A percentile compares a stretch with the other conserved stretches of the same genome.
These are phyloP conservation scores for Penicillium goetzii DNA, from an alignment of 495 filamentous ascomycete species.

Conservation along the genomic window DNA sequence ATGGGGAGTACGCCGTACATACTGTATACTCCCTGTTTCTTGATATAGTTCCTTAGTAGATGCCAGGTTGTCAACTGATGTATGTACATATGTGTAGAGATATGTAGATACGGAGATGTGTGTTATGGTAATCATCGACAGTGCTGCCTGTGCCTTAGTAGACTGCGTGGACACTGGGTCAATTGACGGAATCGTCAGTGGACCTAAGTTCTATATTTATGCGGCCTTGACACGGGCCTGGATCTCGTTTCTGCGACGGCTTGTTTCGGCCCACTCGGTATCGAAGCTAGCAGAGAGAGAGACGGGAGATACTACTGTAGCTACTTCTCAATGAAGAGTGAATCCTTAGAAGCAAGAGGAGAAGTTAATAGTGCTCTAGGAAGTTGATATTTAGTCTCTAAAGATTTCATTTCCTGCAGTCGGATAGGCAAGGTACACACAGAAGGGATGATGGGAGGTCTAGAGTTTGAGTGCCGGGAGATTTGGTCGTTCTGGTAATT, in stretches of 20 bases:
- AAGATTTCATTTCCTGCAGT: background rate
- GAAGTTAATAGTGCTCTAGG: background rate
- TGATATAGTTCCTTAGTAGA: background rate
- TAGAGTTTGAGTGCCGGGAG: conserved; percentile 13
- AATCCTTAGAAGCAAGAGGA: too few relatives aligned
- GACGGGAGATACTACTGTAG: too few relatives aligned
- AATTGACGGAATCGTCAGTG: conserved; percentile 7
- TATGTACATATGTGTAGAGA: too few relatives aligned
- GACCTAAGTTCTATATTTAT: conserved; percentile 24
- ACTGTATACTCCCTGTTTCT: background rate
- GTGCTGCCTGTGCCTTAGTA: background rate
- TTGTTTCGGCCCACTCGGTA: conserved; percentile 26
- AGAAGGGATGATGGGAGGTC: conserved; percentile 3
- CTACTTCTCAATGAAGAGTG: too few relatives aligned
- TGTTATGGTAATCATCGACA: background rate
- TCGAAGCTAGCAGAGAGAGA: conserved; percentile 18
- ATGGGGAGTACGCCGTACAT: background rate
- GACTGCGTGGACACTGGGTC: conserved; percentile 11
- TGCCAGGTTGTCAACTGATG: background rate
- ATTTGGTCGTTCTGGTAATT: background rate
- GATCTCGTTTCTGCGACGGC: conserved; percentile 8
- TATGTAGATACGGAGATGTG: too few relatives aligned
- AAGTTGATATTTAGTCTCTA: background rate
- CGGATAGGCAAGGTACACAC: background rate
- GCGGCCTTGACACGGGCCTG: conserved; percentile 9